Percentiles rank a stretch among this genome's conserved stretches.
Conservation (phyloP, 2,329 filamentous ascomycete species). For the Colletotrichum sp. region DNA sequence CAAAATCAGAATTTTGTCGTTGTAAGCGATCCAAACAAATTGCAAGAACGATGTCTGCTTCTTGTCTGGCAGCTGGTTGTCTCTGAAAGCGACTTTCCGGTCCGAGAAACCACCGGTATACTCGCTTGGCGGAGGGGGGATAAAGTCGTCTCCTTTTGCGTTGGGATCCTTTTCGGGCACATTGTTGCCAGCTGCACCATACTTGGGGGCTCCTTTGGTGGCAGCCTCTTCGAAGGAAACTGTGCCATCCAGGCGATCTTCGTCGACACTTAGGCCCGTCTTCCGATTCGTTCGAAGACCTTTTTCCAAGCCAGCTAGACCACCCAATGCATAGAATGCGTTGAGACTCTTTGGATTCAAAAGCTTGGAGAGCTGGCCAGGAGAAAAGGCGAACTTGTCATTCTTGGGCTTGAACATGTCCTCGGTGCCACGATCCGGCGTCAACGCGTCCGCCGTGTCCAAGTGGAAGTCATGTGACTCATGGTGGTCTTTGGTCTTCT, state of each 20-base stretch:
- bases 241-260: constrained; percentile 65
- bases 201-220: constrained; percentile 36
- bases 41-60: constrained; percentile 63
- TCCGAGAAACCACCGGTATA: constrained; percentile 43
- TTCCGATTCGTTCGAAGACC: constrained; percentile 71
- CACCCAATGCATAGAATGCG: constrained; percentile 78
- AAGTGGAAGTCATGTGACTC: constrained; percentile 20
- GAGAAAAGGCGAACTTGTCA: constrained; percentile 76
- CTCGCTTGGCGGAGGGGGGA: constrained; percentile 12
- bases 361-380: constrained; percentile 77
- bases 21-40: constrained; percentile 73
- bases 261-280: constrained; percentile 73
- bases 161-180: constrained; percentile 30
- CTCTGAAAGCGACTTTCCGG: constrained; percentile 63
- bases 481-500: neutral
- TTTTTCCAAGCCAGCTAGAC: constrained; percentile 74
- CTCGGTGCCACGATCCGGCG: constrained; percentile 71
- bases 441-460: constrained; percentile 35
- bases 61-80: constrained; percentile 65
- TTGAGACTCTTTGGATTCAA: constrained; percentile 80
- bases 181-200: constrained; percentile 37
- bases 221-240: constrained; percentile 72
- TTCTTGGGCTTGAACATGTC: constrained; percentile 70
- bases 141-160: constrained; percentile 15
- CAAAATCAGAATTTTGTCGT: constrained; percentile 76